These are phyloP conservation scores for Lodderomyces orthopsilosis DNA, from an alignment of 1,139 yeast species.

Conservation along the genomic window DNA sequence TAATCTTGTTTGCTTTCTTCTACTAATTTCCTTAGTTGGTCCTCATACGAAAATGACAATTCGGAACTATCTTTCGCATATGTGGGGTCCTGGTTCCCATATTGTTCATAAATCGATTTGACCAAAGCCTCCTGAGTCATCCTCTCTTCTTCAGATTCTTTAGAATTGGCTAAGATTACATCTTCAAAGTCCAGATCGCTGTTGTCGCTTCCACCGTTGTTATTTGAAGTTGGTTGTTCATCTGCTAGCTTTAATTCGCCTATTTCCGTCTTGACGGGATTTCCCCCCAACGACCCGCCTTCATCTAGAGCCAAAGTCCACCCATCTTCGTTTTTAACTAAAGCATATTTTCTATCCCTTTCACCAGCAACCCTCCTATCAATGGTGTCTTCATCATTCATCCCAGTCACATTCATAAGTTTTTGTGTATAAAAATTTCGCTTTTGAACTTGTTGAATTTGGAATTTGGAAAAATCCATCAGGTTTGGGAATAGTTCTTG, in stretches of 20 bases:
- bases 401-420: constrained; percentile 79
- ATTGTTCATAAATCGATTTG: constrained; percentile 36
- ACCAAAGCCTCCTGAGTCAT: constrained; percentile 33
- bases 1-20: constrained; percentile 44
- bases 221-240: neutral
- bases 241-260: constrained; percentile 14
- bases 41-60: constrained; percentile 17
- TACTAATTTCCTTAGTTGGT: constrained; percentile 45
- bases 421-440: constrained; percentile 87
- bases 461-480: constrained; percentile 89
- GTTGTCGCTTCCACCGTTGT: constrained; percentile 11
- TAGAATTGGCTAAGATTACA: constrained; percentile 35
- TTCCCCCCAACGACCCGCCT: constrained; percentile 34
- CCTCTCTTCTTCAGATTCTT: constrained; percentile 29
- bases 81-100: constrained; percentile 6
- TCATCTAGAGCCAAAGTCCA: constrained; percentile 71
- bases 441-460: constrained; percentile 87
- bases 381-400: constrained; percentile 58
- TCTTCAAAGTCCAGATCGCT: constrained; percentile 65
- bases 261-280: constrained; percentile 47
- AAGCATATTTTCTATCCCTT: constrained; percentile 69
- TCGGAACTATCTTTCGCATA: neutral
- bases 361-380: constrained; percentile 81
- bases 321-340: constrained; percentile 77
- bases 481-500: constrained; percentile 77